phyloP scores from a whole-genome alignment of 2,329 filamentous ascomycete species.

The Aphanocladium album region DNA sequence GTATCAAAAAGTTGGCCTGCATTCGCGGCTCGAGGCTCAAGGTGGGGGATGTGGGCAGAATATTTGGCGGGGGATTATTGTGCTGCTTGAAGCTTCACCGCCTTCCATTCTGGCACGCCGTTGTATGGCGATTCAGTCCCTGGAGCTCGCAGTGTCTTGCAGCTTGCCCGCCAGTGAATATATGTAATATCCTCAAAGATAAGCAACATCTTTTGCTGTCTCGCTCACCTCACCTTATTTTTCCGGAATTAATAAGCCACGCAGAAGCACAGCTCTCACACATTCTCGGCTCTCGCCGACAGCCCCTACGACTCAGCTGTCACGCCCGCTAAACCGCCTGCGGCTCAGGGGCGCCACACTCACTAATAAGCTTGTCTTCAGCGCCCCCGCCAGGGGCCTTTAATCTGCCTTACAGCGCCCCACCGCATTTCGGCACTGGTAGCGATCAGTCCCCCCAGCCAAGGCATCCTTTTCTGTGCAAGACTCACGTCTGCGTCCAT shows the following conservation, averaged over 20 bases:
- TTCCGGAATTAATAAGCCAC: no score
- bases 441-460: background rate
- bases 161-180: no score
- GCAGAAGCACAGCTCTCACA: no score
- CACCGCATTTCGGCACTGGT: background rate
- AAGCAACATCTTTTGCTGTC: no score
- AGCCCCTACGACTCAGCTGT: background rate
- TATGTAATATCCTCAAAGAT: no score
- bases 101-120: constrained; percentile 14
- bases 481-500: background rate
- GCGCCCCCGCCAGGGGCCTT: background rate
- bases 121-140: background rate
- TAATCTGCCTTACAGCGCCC: constrained; percentile 3
- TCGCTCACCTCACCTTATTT: no score
- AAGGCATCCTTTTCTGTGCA: background rate
- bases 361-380: background rate
- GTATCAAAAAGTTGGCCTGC: background rate
- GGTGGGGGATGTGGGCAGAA: constrained; percentile 25
- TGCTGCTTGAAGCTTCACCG: constrained; percentile 10
- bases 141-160: no score
- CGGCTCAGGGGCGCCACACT: background rate
- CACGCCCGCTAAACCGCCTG: background rate
- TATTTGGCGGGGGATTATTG: constrained; percentile 15
- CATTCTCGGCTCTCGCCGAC: background rate
- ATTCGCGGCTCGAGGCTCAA: constrained; percentile 9